Evolutionary conservation across 495 filamentous ascomycete species (phyloP), one percentile per base, ranked within the genome.

Genomic region (Penicillium paradoxum): DNA sequence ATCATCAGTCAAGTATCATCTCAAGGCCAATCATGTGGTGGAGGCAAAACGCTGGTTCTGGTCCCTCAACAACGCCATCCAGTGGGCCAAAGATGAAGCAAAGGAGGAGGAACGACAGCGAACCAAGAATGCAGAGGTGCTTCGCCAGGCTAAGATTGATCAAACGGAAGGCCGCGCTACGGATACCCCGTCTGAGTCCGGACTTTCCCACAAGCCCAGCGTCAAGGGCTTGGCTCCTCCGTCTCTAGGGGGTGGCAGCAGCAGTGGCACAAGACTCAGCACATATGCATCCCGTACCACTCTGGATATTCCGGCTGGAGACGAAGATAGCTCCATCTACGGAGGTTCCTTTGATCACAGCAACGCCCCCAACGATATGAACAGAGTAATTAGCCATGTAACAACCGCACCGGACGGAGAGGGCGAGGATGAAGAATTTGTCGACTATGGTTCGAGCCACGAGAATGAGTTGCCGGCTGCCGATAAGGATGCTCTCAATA

Each of bases 11-110:
- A 98, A 97, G 69, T 98, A 98, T 65, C 89, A 93, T 45, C 80
- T 98, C 25, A 96, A 95, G 66, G 93, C 93, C 0, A 97, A 97
- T 58, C 93, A 98, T 70, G 84, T 95, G 19, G 71, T 73, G 13
- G 72, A 79, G 53, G 76, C 73, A 38, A 77, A 76, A 55, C 73
- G 72, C 32, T 78, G 93, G 93, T 97, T 90, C 67, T 98, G 93
- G 93, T 89, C 93, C 9, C 77, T 98, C 50, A 98, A 97, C 70
- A 98, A 98, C 70, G 91, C 93, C 24, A 98, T 98, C 47, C 93
- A 97, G 67, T 97, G 89, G 87, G 83, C 89, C 49, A 98, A 97
- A 67, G 93, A 98, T 63, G 95, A 97, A 69, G 91, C 90, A 6
- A 90, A 86, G 58, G 87, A 91, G 65, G 91, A 95, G 59, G 89